phyloP scores from a whole-genome alignment of 2,329 filamentous ascomycete species.

The Huntiella decipiens region DNA sequence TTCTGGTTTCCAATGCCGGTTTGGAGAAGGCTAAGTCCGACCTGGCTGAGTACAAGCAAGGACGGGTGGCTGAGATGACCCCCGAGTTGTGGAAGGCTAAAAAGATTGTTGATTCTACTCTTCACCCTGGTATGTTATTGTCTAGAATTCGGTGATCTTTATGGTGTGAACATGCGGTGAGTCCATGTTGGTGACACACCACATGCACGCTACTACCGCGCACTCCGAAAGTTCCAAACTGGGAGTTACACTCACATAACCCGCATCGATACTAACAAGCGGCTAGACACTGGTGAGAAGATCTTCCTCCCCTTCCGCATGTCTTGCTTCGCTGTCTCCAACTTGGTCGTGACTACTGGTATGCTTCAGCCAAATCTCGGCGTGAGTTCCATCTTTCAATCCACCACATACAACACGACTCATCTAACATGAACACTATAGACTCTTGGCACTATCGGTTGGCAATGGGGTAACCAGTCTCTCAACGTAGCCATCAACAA shows the following conservation, averaged over 20 bases:
- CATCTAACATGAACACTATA: constrained; percentile 17
- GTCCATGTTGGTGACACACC: neutral
- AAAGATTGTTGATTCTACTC: constrained; percentile 88
- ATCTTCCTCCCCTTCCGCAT: constrained; percentile 93
- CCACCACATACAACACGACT: constrained; percentile 4
- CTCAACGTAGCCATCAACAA: constrained; percentile 97
- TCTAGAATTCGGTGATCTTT: neutral
- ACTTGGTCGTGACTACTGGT: constrained; percentile 82
- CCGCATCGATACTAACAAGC: neutral
- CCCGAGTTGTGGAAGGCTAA: constrained; percentile 87
- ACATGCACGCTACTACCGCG: neutral
- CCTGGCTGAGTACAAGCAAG: constrained; percentile 71
- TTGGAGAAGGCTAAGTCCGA: constrained; percentile 74
- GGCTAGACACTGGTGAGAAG: constrained; percentile 68
- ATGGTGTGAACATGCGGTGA: neutral
- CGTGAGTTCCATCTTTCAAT: constrained; percentile 25
- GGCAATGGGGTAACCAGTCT: constrained; percentile 94
- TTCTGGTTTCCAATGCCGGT: constrained; percentile 58
- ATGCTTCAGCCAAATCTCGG: constrained; percentile 85
- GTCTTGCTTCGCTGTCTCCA: constrained; percentile 87
- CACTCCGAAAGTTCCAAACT: too few species aligned
- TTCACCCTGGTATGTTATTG: constrained; percentile 61
- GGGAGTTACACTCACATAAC: too few species aligned
- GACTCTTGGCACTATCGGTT: constrained; percentile 71
- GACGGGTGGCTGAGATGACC: constrained; percentile 61